Evolutionary conservation across 495 filamentous ascomycete genomes (phyloP), one percentile per base, ranked within the genome.

Genomic region (Chaetomium tenue): DNA sequence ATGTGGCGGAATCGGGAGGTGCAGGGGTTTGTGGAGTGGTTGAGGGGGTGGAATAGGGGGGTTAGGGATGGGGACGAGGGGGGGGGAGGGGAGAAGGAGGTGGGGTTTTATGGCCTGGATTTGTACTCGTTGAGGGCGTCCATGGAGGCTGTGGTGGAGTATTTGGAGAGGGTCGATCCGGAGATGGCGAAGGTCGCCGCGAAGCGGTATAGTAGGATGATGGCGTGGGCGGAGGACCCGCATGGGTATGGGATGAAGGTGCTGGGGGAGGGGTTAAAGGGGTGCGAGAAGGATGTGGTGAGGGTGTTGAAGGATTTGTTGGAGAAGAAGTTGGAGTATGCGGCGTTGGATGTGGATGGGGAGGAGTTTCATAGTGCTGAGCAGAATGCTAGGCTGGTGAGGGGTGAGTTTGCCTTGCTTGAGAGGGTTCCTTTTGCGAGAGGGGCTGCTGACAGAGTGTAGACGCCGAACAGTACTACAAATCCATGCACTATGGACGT

Each of bases 1-100:
- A 86, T 86, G 84, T 87, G 84, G 84, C 77, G 83, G 13, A 86
- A 86, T 60, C 65, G 68, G 26, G 83, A 86, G 65, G 81, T 83
- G 68, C 82, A 84, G 25, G 71, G 77, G 0, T 79, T 87, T 20
- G 78, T 83, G n/a, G 83, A 86, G 65, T 87, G 84, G 84, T 72
- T 86, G 70, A 74, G 82, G 6, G 60, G 75, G 20, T 76, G 74
- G 61, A 86, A 87, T 63, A 60, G 6, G 2, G 28, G 6, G 2
- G 33, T 37, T 37, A 12, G 33, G 3, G 33, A 8, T 3, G 33
- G 33, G 9, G 5, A 70, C 1, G 64, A 63, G 0, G 64, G 71
- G 2, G 70, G 77, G 12, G 70, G 76, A n/a, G 59, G 1, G 16
- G 13, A 51, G 9, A 68, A 75, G 9, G 73, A 76, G 3, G 78